Evolutionary conservation across 202 grass and related monocot species (phyloP).

Genomic region (Elaeis oleifera): DNA sequence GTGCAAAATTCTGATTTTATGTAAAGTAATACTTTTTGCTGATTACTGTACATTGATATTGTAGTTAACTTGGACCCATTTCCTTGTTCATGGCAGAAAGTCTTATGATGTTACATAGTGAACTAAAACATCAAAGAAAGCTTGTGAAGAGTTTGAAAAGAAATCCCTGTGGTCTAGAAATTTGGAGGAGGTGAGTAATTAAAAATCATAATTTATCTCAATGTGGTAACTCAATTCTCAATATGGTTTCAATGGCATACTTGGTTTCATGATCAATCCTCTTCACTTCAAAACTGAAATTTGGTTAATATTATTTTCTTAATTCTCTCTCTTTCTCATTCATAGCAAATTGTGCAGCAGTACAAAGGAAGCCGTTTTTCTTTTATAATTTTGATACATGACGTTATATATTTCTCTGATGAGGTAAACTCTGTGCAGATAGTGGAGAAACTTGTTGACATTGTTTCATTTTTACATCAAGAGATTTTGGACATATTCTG

Average conservation of each 20-base stretch:
- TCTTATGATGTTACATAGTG: constrained; percentile 82
- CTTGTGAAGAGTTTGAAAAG: constrained; percentile 90
- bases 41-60: neutral
- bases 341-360: too few relatives aligned
- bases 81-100: constrained; percentile 40
- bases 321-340: too few relatives aligned
- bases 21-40: neutral
- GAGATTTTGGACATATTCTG: constrained; percentile 60
- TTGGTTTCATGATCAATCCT: neutral
- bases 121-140: constrained; percentile 89
- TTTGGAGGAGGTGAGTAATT: constrained; percentile 76
- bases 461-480: constrained; percentile 64
- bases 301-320: too few relatives aligned
- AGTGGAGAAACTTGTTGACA: constrained; percentile 91
- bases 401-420: constrained; percentile 6
- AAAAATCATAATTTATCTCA: neutral
- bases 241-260: neutral
- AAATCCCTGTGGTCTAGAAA: constrained; percentile 86
- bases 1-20: too few relatives aligned
- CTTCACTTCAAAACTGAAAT: too few relatives aligned
- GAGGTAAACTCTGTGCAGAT: constrained; percentile 35
- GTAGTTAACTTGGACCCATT: neutral
- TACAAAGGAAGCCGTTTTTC: neutral
- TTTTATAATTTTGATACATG: constrained; percentile 5
- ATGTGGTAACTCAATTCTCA: neutral